Evolutionary conservation across 176 grass and related monocot genomes (phyloP).

Genomic region (Cocos nucifera): DNA sequence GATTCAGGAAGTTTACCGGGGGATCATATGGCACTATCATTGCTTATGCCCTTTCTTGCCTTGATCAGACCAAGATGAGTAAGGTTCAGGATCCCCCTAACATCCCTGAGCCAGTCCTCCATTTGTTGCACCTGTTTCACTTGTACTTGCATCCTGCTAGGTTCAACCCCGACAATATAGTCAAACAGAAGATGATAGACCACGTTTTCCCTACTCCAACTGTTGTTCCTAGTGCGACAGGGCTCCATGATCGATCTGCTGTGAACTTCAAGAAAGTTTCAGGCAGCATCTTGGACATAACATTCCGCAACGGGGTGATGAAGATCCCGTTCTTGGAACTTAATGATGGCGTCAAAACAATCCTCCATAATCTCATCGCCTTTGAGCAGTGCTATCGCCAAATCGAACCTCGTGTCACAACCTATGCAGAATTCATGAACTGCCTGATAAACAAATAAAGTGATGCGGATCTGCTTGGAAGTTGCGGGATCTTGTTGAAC

Average conservation of each 20-base stretch:
- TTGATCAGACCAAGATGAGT: too few relatives aligned
- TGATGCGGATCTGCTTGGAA: constrained; percentile 39
- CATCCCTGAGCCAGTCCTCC: too few relatives aligned
- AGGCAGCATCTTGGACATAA: constrained; percentile 29
- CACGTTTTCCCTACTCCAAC: too few relatives aligned
- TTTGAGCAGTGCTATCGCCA: constrained; percentile 37
- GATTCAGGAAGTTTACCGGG: too few relatives aligned
- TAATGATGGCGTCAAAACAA: constrained; percentile 22
- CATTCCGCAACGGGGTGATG: constrained; percentile 37
- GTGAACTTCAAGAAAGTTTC: constrained; percentile 15
- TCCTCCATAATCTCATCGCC: constrained; percentile 35
- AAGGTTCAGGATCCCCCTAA: too few relatives aligned
- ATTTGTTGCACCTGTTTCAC: constrained; percentile 45
- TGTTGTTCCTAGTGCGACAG: constrained; percentile 24
- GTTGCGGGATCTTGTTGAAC: constrained; percentile 16
- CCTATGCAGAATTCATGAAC: constrained; percentile 30
- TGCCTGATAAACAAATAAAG: constrained; percentile 17
- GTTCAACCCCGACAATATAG: too few relatives aligned
- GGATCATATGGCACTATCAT: too few relatives aligned
- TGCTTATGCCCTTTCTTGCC: too few relatives aligned
- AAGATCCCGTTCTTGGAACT: constrained; percentile 13
- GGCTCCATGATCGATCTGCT: constrained; percentile 21
- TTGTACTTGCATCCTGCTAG: constrained; percentile 27
- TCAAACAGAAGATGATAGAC: too few relatives aligned
- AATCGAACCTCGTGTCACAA: constrained; percentile 22